Base-by-base conservation (phyloP, 805 yeast species). In the Torulaspora microellipsoides region DNA sequence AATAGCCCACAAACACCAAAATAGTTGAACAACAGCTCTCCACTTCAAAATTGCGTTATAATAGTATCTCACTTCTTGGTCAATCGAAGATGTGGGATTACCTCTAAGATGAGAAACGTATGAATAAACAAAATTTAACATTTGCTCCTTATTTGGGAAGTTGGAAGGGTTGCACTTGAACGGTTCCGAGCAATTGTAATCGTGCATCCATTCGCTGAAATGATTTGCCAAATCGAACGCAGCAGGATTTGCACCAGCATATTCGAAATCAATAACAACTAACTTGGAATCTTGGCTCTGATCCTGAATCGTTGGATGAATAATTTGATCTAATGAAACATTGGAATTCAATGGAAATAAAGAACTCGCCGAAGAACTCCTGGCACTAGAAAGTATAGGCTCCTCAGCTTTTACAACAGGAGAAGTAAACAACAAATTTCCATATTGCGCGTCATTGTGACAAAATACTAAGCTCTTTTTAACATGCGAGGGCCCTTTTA, bases 381-480 rank as follows among this genome's bases (percentile, higher is more conserved):
- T 36, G 2, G 53, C 39, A 2, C 46, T 27, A 7, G 50, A 34
- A 27, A 46, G 38, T 8, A 37, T 43, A 7, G 62, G 54, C 8
- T 56, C 46, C 32, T 57, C 63, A 4, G 73, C 75, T n/a, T 46
- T 41, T 32, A 71, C 60, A 3, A 77, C 71, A 15, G 85, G 81
- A 2, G 76, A 78, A n/a, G 70, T 62, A 20, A 91, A 77, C 43
- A 93, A 70, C 49, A 93, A 72, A 59, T 93, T 93, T 28, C 99
- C 99, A 62, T 93, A 91, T 64, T 93, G 99, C 0, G 98, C 85
- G 65, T 91, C 99, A 59, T 93, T 93, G 66, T 93, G 99, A 55
- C 96, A 88, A 60, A 93, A 93, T 11, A 78, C 88, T 48, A 85
- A 70, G 42, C 73, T 70, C 11, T 71, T 68, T 38, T 70, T 65